Percentiles rank a stretch among this genome's conserved stretches.
These are phyloP conservation scores for Dryadomyces quercus-mongolicae DNA, from an alignment of 2,329 filamentous ascomycete species.

Conservation along the genomic window DNA sequence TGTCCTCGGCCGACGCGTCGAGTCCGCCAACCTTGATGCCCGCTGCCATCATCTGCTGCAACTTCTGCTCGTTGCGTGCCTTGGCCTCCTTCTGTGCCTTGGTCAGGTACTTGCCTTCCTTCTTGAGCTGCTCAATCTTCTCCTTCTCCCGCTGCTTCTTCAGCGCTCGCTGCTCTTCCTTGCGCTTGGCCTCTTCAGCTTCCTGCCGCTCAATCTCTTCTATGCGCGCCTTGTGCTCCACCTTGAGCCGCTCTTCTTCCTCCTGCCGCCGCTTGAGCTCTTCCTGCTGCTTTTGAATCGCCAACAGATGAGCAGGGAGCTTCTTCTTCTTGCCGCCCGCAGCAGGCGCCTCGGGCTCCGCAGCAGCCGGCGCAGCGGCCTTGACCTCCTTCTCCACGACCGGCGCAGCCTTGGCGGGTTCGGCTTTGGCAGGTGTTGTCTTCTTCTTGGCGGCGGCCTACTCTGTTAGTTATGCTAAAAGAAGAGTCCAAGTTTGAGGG, in stretches of 20 bases:
- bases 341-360: slow-evolving; percentile 24
- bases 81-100: slow-evolving; percentile 79
- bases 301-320: slow-evolving; percentile 58
- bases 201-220: slow-evolving; percentile 53
- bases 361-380: slow-evolving; percentile 27
- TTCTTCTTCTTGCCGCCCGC: slow-evolving; percentile 76
- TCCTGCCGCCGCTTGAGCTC: slow-evolving; percentile 55
- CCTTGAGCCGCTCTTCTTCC: slow-evolving; percentile 43
- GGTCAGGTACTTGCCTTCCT: slow-evolving; percentile 75
- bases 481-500: not conserved
- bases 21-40: slow-evolving; percentile 59
- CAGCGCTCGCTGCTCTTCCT: slow-evolving; percentile 59
- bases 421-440: slow-evolving; percentile 34
- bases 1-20: slow-evolving; percentile 33
- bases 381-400: slow-evolving; percentile 26
- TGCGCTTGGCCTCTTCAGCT: slow-evolving; percentile 56
- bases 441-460: slow-evolving; percentile 75
- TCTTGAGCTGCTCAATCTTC: slow-evolving; percentile 76
- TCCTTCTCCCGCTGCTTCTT: slow-evolving; percentile 85
- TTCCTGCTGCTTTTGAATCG: slow-evolving; percentile 75
- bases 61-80: slow-evolving; percentile 62
- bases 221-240: slow-evolving; percentile 52
- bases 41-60: slow-evolving; percentile 75
- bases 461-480: not conserved
- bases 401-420: slow-evolving; percentile 40